Conservation (phyloP, 192 early-diverging fungal genomes). For the Spizellomyces sp. region DNA sequence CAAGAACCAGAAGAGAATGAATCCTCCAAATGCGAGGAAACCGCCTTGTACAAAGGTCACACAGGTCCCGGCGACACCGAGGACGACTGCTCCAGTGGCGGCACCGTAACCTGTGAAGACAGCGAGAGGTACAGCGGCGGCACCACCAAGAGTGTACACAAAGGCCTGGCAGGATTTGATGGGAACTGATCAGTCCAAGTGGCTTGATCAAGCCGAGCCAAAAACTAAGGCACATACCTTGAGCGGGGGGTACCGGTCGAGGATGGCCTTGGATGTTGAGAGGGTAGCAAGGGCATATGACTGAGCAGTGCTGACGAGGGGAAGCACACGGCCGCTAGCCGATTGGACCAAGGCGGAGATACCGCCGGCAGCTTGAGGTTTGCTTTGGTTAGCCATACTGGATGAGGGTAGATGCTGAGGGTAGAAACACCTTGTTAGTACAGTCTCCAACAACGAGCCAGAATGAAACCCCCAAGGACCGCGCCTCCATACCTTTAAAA, state of each 20-base stretch:
- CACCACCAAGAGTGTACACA: slow-evolving; percentile 36
- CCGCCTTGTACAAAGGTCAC: slow-evolving; percentile 45
- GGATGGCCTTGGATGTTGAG: slow-evolving; percentile 29
- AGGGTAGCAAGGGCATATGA: slow-evolving; percentile 14
- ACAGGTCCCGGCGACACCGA: slow-evolving; percentile 42
- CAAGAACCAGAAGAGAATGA: slow-evolving; percentile 43
- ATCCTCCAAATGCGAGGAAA: slow-evolving; percentile 42
- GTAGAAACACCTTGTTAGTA: no score
- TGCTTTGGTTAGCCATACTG: slow-evolving; percentile 29
- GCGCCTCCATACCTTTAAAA: background rate
- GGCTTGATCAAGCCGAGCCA: background rate
- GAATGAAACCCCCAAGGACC: background rate
- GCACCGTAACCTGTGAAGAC: slow-evolving; percentile 38
- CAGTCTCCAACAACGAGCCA: no score
- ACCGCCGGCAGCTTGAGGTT: background rate
- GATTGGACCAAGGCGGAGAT: slow-evolving; percentile 10
- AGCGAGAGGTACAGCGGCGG: slow-evolving; percentile 37
- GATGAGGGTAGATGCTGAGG: background rate
- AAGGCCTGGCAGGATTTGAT: slow-evolving; percentile 32
- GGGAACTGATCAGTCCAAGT: background rate
- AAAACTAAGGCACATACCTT: slow-evolving; percentile 30
- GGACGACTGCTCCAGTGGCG: slow-evolving; percentile 26
- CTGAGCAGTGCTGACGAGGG: slow-evolving; percentile 17
- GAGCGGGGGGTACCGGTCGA: slow-evolving; percentile 44
- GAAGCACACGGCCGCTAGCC: slow-evolving; percentile 11